Evolutionary conservation across 768 basidiomycete species (phyloP).

Genomic region (Mycena maculata): DNA sequence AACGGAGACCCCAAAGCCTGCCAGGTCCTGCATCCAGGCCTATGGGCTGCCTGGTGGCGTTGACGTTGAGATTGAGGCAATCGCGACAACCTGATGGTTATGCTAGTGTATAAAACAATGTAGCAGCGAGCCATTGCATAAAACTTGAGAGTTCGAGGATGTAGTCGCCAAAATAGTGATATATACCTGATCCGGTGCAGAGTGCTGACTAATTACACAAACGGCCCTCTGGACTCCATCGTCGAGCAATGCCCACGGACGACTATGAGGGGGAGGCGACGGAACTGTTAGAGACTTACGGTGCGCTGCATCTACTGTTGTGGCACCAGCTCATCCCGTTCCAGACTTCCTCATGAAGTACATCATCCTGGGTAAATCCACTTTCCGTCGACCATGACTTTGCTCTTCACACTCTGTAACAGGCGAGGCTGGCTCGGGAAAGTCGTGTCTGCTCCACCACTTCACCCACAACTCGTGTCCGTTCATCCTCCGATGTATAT

Average conservation of each 20-base stretch:
- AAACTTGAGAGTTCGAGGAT: too few relatives aligned
- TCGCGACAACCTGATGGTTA: constrained; percentile 53
- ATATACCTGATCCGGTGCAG: constrained; percentile 9
- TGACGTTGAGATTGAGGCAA: constrained; percentile 79
- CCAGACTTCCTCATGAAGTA: constrained; percentile 99
- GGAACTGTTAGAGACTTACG: constrained; percentile 94
- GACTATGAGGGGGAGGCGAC: constrained; percentile 87
- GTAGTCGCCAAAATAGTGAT: too few relatives aligned
- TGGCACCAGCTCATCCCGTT: constrained; percentile 33
- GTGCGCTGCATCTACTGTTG: constrained; percentile 52
- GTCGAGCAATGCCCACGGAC: constrained; percentile 64
- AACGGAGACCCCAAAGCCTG: constrained; percentile 64
- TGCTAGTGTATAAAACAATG: not conserved
- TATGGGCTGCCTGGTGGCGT: constrained; percentile 76
- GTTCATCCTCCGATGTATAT: constrained; percentile 46
- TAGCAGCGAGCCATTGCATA: too few relatives aligned
- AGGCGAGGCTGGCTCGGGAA: constrained; percentile 98
- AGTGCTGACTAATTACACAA: constrained; percentile 16
- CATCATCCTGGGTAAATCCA: constrained; percentile 86
- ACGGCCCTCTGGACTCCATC: constrained; percentile 33
- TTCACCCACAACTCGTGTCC: constrained; percentile 95
- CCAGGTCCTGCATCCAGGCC: constrained; percentile 81
- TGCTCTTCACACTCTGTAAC: constrained; percentile 19
- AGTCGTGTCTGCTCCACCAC: constrained; percentile 96
- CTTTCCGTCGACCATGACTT: constrained; percentile 17